Base-by-base conservation (phyloP, 2,329 filamentous ascomycete species). In the Fusarium sp. region DNA sequence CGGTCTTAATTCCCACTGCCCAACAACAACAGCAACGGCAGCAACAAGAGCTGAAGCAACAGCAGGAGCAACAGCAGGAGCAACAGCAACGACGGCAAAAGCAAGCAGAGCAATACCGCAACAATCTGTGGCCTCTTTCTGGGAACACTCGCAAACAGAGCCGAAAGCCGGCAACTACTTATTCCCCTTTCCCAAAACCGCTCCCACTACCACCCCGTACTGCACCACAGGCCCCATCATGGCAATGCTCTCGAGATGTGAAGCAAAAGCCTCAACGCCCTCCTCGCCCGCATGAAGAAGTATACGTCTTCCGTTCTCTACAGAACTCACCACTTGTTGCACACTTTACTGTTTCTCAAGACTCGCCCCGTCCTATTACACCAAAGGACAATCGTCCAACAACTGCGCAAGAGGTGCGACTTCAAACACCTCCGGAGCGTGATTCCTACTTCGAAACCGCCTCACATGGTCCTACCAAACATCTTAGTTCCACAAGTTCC, bases 161-260 rank as follows among this genome's bases (percentile, higher is more conserved):
- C 20, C 67, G 72, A 44, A 78, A 75, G 64, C 62, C 75, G 12
- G 67, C 73, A 12, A 71, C 77, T 20, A 79, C 78, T 5, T 84
- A 84, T 63, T 83, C 83, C 2, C 77, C 82, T 41, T 84, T 83
- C 62, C 82, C 83, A 8, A 84, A 80, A 70, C 68, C 76, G n/a
- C 63, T 75, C 9, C 65, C 72, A 3, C 76, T 81, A 10, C 81
- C 81, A 16, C 78, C 81, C 43, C 76, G 78, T 34, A 77, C 73
- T 41, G 58, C 60, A 34, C 66, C 70, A 29, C 58, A 64, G 20
- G 62, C 47, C 51, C 76, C 76, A 12, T 78, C 77, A 51, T 78
- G 77, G 77, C 71, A 76, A 60, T 69, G 64, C 52, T 74, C 75
- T 27, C 69, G 72, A 27, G 48, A 64, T 30, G 65, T 59, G 34